Conservation (phyloP, 305 asterid species). For the Fraxinus floribunda region DNA sequence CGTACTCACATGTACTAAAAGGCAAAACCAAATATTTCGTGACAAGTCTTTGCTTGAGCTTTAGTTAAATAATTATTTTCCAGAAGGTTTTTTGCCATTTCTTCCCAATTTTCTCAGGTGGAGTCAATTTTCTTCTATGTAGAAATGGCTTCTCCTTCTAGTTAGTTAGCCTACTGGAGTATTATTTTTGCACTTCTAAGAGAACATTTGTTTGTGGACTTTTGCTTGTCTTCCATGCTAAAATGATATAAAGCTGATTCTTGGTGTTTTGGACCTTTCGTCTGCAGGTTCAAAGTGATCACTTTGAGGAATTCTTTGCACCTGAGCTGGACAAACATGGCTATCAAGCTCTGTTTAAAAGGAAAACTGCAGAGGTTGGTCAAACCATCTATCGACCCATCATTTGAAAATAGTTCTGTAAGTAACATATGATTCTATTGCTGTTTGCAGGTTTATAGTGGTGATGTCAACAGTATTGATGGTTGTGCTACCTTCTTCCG, state of each 20-base stretch:
- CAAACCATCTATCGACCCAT: conserved; percentile 5
- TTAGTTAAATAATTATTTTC: not conserved
- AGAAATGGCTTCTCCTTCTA: conserved; percentile 4
- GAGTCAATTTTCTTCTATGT: not conserved
- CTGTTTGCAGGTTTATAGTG: conserved; percentile 60
- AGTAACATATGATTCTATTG: conserved; percentile 17
- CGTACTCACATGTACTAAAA: not conserved
- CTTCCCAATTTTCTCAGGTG: not conserved
- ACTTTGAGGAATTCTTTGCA: conserved; percentile 84
- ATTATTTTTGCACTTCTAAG: not conserved
- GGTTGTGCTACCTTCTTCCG: conserved; percentile 99
- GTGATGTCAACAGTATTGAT: conserved; percentile 56
- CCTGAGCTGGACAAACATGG: conserved; percentile 99
- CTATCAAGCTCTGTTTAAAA: conserved; percentile 80
- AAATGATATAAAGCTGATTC: not conserved
- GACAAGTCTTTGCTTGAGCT: not conserved
- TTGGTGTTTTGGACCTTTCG: conserved; percentile 14
- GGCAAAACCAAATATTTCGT: not conserved
- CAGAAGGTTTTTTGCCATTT: not conserved
- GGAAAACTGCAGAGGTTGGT: conserved; percentile 86
- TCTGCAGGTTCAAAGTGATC: conserved; percentile 87
- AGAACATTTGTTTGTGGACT: not conserved
- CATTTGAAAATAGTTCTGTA: conserved; percentile 14
- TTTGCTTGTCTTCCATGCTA: not conserved
- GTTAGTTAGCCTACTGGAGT: not conserved